Base-by-base conservation (phyloP, 306 rosid genomes). In the Prosopis cineraria region DNA sequence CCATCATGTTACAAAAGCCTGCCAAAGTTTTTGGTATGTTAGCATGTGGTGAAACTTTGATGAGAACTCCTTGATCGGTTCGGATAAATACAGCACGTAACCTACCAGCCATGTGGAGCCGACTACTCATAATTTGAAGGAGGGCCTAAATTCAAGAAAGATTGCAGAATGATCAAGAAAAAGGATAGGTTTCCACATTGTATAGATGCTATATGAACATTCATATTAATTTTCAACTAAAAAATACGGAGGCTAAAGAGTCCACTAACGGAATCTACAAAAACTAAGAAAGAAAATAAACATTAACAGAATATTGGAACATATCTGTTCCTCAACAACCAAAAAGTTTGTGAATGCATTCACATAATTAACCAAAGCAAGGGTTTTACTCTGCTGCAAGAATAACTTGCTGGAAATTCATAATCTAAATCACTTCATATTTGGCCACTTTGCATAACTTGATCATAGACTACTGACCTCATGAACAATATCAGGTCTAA, bases 401-500 rank as follows among this genome's bases (percentile, higher is more conserved):
- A 34, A 31, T 63, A 36, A 36, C 37, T n/a, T 53, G 3, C 60
- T 20, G 20, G 60, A 22, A 53, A 53, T 14, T 53, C 30, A 52
- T 8, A 53, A 53, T 53, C 30, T 53, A 22, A 20, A 22, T 22
- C 60, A 22, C 30, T 53, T 22, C 60, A 20, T 53, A 53, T 9
- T 53, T 2, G 60, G 60, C 60, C 30, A 22, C 55, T 53, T 53
- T 52, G 58, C 27, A n/a, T 52, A 52, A 52, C 27, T 20, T 20
- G 20, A 52, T n/a, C 58, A 19, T 52, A 29, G 30, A 11, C 29
- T 10, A 39, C 77, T 47, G 27, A 79, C 78, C 82, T 79, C 72
- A 36, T 71, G 78, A 10, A 72, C 73, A 37, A 72, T 79, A 6
- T 79, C 82, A 78, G 77, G 82, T 47, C 82, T 70, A 48, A 44